Evolutionary conservation across 2,329 filamentous ascomycete genomes (phyloP).

Genomic region (Sclerotinia trifoliorum): DNA sequence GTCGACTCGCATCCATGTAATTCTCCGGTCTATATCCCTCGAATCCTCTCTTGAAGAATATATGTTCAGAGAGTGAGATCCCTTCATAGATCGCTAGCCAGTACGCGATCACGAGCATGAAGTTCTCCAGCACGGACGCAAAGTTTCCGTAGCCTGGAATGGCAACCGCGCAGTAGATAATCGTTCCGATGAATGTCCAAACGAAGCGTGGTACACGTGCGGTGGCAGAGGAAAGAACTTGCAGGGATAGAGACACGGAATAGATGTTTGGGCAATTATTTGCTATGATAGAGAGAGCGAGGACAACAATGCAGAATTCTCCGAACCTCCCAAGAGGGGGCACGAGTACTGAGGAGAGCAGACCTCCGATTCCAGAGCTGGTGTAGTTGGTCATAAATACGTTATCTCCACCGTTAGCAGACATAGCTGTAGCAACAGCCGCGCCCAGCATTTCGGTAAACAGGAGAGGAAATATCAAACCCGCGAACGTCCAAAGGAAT

Average conservation of each 20-base stretch:
- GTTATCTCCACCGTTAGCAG: constrained; percentile 52
- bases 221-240: constrained; percentile 60
- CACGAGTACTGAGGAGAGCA: constrained; percentile 61
- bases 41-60: constrained; percentile 64
- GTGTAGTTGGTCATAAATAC: constrained; percentile 56
- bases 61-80: constrained; percentile 44
- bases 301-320: constrained; percentile 67
- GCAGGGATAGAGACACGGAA: constrained; percentile 65
- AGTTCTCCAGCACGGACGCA: constrained; percentile 63
- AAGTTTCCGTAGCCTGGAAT: constrained; percentile 69
- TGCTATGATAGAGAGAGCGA: constrained; percentile 65
- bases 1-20: constrained; percentile 56
- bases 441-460: constrained; percentile 74
- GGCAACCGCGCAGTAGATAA: constrained; percentile 65
- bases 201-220: constrained; percentile 64
- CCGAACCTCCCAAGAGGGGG: constrained; percentile 65
- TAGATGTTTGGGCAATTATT: constrained; percentile 75
- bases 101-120: constrained; percentile 68
- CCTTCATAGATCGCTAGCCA: constrained; percentile 74
- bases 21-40: constrained; percentile 56
- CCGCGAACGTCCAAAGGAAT: constrained; percentile 67
- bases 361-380: constrained; percentile 60
- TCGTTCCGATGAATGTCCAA: constrained; percentile 62
- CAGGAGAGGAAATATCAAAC: constrained; percentile 67
- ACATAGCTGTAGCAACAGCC: constrained; percentile 65